phyloP scores from a whole-genome alignment of 192 early-diverging fungal species.

The Coemansia sp. region DNA sequence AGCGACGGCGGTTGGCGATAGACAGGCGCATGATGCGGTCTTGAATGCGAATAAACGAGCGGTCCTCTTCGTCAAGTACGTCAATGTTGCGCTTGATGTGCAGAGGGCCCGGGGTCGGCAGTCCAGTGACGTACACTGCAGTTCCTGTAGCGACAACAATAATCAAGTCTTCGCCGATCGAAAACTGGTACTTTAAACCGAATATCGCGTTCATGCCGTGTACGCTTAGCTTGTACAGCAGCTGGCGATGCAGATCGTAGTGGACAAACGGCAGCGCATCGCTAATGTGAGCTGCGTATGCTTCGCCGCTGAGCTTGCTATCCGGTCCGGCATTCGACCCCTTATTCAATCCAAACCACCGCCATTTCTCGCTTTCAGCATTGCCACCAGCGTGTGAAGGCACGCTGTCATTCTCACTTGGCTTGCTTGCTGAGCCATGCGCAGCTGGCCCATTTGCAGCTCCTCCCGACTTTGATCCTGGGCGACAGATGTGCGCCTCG shows the following conservation, averaged over 20 bases:
- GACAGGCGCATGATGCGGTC: conserved; percentile 62
- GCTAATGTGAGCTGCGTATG: conserved; percentile 64
- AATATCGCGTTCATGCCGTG: conserved; percentile 77
- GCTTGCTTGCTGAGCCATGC: not conserved
- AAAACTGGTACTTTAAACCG: conserved; percentile 57
- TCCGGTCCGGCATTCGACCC: conserved; percentile 17
- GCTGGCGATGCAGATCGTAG: conserved; percentile 79
- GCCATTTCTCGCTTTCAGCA: not conserved
- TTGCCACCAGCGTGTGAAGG: not conserved
- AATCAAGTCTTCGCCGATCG: conserved; percentile 55
- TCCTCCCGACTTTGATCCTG: conserved; percentile 8
- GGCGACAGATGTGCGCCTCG: conserved; percentile 68
- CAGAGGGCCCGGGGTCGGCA: conserved; percentile 67
- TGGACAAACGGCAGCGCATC: conserved; percentile 80
- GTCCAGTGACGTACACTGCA: conserved; percentile 63
- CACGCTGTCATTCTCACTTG: not conserved
- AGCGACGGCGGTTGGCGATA: conserved; percentile 60
- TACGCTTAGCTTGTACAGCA: conserved; percentile 75
- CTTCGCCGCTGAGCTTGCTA: conserved; percentile 59
- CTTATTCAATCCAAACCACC: conserved; percentile 12
- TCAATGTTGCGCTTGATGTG: conserved; percentile 72
- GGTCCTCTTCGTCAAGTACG: conserved; percentile 71
- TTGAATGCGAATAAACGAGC: conserved; percentile 66
- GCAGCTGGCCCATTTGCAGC: not conserved
- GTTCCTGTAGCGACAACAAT: conserved; percentile 73